Percentiles rank a stretch among this genome's conserved stretches.
These are phyloP conservation scores for Phytophthora constricta DNA, from an alignment of 352 stramenopile genomes.

Conservation along the genomic window DNA sequence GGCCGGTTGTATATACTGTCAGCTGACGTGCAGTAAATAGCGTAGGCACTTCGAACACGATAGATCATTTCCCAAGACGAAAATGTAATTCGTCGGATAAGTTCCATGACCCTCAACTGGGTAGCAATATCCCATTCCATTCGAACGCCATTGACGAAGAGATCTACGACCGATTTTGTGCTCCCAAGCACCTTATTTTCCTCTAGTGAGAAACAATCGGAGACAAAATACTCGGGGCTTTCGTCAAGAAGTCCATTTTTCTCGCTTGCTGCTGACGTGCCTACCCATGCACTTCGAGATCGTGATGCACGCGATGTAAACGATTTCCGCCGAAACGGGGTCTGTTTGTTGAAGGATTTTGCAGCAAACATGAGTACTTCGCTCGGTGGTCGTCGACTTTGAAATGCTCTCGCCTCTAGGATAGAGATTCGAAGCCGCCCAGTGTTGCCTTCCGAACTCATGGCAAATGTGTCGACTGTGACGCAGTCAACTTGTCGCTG, in stretches of 20 bases:
- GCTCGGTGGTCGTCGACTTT: conserved; percentile 14
- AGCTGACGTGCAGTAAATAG: conserved; percentile 46
- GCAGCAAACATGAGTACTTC: conserved; percentile 3
- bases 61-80: conserved; percentile 86
- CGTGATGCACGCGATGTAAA: conserved; percentile 22
- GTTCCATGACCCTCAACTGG: conserved; percentile 68
- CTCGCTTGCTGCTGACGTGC: background rate
- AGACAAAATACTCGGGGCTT: conserved; percentile 49
- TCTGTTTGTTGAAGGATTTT: conserved; percentile 12
- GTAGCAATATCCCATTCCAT: conserved; percentile 59
- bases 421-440: conserved; percentile 64
- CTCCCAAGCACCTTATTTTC: conserved; percentile 58
- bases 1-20: conserved; percentile 69
- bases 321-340: conserved; percentile 13
- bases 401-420: conserved; percentile 41
- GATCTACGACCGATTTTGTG: conserved; percentile 64
- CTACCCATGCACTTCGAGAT: background rate
- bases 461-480: conserved; percentile 62
- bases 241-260: background rate
- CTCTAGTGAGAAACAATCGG: conserved; percentile 70
- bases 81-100: conserved; percentile 72
- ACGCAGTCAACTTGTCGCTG: conserved; percentile 57
- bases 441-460: conserved; percentile 65
- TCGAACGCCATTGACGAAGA: conserved; percentile 59
- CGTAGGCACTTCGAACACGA: conserved; percentile 62